A percentile compares a stretch with the other conserved stretches of the same genome.
Evolutionary conservation across 2,329 filamentous ascomycete genomes (phyloP).

Genomic region (Fusarium burgessii): DNA sequence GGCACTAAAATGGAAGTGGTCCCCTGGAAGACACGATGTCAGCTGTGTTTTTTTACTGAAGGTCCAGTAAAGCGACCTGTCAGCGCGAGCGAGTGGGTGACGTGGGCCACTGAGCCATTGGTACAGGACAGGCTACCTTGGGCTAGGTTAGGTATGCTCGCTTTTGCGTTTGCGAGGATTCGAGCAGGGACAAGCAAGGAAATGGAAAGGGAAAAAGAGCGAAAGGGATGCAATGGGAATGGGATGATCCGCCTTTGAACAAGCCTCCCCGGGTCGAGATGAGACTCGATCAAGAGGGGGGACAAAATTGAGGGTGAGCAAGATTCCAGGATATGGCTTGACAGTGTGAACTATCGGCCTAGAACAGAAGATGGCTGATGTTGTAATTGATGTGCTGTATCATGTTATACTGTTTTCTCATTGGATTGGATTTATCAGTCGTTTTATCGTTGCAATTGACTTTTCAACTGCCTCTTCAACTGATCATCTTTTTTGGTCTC

Average conservation of each 20-base stretch:
- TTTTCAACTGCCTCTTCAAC: neutral
- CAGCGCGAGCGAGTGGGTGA: slow-evolving; percentile 45
- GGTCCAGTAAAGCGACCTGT: slow-evolving; percentile 35
- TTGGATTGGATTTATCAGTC: slow-evolving; percentile 4
- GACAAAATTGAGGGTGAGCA: slow-evolving; percentile 26
- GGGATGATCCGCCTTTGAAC: slow-evolving; percentile 34
- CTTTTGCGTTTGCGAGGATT: slow-evolving; percentile 22
- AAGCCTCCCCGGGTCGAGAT: slow-evolving; percentile 32
- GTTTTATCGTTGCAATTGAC: slow-evolving; percentile 5
- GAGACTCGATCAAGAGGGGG: slow-evolving; percentile 35
- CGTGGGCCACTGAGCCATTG: slow-evolving; percentile 45
- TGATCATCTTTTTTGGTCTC: neutral
- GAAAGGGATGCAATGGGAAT: slow-evolving; percentile 6
- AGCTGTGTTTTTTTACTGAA: slow-evolving; percentile 12
- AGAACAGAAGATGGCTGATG: neutral
- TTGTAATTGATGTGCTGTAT: neutral
- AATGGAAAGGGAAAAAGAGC: slow-evolving; percentile 11
- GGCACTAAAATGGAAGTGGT: slow-evolving; percentile 24
- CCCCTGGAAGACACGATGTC: slow-evolving; percentile 33
- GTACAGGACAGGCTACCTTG: slow-evolving; percentile 7
- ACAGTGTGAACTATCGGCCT: neutral
- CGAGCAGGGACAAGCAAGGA: slow-evolving; percentile 27
- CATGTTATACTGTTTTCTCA: neutral
- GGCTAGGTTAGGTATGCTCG: neutral
- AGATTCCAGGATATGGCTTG: slow-evolving; percentile 19